Conservation (phyloP, 768 basidiomycete species). For the Russula sp. region DNA sequence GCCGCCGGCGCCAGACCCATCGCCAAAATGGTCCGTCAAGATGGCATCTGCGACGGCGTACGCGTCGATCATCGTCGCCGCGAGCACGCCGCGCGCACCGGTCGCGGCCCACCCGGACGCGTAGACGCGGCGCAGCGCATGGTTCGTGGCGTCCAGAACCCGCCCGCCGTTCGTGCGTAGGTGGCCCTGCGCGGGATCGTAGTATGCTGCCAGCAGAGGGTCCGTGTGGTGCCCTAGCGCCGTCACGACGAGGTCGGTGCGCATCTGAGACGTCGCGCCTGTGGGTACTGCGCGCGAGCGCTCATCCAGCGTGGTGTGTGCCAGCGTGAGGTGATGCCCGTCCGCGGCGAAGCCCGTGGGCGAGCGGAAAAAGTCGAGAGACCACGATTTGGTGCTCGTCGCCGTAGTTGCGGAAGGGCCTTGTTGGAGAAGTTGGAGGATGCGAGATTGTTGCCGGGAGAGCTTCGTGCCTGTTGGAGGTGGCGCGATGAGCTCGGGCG, state of each 20-base stretch:
- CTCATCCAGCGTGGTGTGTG: conserved; percentile 36
- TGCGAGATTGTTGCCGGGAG: conserved; percentile 59
- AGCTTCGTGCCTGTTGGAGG: conserved; percentile 32
- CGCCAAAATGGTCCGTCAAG: conserved; percentile 44
- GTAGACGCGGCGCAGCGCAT: conserved; percentile 57
- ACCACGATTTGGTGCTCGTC: conserved; percentile 19
- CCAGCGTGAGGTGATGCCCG: too few relatives aligned
- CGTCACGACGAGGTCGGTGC: conserved; percentile 71
- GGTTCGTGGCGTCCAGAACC: conserved; percentile 34
- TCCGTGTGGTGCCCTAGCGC: conserved; percentile 28
- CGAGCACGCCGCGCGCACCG: conserved; percentile 87
- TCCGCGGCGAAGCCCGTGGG: too few relatives aligned
- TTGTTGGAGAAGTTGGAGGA: conserved; percentile 32
- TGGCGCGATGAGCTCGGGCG: conserved; percentile 36
- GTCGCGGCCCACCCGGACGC: conserved; percentile 90
- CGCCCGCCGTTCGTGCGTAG: conserved; percentile 48
- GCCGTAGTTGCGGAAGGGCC: conserved; percentile 24
- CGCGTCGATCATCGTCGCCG: conserved; percentile 89
- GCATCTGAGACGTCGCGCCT: conserved; percentile 41
- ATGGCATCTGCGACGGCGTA: conserved; percentile 72
- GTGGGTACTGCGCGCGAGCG: conserved; percentile 46
- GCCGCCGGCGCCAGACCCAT: too few relatives aligned
- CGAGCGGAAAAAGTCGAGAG: conserved; percentile 44
- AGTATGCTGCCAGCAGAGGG: too few relatives aligned
- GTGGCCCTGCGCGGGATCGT: conserved; percentile 32